Evolutionary conservation across 495 filamentous ascomycete species (phyloP), one percentile per base, ranked within the genome.

Genomic region (Hypomontagnella submonticulosa): DNA sequence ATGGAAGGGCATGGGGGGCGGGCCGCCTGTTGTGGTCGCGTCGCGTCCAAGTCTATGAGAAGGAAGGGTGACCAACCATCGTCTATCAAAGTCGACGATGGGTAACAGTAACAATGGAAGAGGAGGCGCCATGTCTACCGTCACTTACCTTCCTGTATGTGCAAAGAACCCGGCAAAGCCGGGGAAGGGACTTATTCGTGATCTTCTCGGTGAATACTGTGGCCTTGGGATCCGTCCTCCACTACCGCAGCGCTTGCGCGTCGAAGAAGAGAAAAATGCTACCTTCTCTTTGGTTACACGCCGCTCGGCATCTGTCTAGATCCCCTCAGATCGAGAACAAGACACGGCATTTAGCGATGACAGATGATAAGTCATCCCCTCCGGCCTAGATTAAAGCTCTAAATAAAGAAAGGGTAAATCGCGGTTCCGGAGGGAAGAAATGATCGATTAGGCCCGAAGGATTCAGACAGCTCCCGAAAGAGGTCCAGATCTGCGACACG

Each of bases 61-160:
- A 48, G 40, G 40, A 38, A 46, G 46, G 37, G 15, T 16, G 37
- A 33, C 57, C 57, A 46, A 67, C 47, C 63, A 57, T 41, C 23
- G 23, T 12, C n/a, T 18, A 32, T 44, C 40, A 11, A 57, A 7
- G 27, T 60, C 19, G 40, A 36, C 30, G 53, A 46, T 58, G 57
- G 58, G 53, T 66, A 60, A 61, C 57, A 57, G 63, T 66, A 66
- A 66, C 62, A 44, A 36, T 32, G 51, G 50, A 46, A 60, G 57
- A 57, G 62, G 50, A 60, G 57, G 47, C 55, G 51, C 41, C 53
- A 50, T 37, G 10, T 36, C 11, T 51, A 46, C 37, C 46, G 53
- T 67, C 57, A 67, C 64, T 47, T 58, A 27, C 49, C 12, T 30
- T 42, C 19, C 30, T 13, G 4, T 32, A 50, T 23, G 41, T 48